Percentiles rank a stretch among this genome's conserved stretches.
Conservation (phyloP, 768 basidiomycete genomes). For the Royoungia palumana region DNA sequence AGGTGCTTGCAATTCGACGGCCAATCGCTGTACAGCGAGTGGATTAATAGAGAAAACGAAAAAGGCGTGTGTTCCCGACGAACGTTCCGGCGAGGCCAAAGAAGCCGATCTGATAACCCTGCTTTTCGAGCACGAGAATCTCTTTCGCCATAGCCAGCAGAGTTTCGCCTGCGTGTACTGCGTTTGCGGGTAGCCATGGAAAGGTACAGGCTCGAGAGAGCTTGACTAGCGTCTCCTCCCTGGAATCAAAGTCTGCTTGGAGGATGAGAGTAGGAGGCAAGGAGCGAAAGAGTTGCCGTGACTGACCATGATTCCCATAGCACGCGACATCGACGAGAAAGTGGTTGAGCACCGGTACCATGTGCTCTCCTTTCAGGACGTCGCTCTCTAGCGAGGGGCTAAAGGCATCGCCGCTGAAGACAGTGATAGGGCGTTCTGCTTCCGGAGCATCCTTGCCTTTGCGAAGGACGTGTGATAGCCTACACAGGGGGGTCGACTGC, state of each 20-base stretch:
- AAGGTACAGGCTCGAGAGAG: conserved; percentile 6
- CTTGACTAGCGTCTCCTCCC: no score
- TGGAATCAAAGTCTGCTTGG: no score
- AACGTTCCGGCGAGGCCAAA: conserved; percentile 12
- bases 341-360: conserved; percentile 4
- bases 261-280: no score
- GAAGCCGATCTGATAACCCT: conserved; percentile 5
- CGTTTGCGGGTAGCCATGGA: conserved; percentile 12
- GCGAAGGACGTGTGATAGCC: conserved; percentile 2
- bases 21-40: conserved; percentile 2
- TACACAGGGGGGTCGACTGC: conserved; percentile 1
- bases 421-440: background rate
- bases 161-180: conserved; percentile 3
- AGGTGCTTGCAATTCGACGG: conserved; percentile 9
- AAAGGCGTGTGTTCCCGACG: background rate
- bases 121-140: conserved; percentile 5
- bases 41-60: background rate
- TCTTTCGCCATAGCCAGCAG: conserved; percentile 6
- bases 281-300: background rate
- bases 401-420: conserved; percentile 11
- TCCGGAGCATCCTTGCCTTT: background rate
- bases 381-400: conserved; percentile 6
- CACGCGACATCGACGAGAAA: conserved; percentile 12
- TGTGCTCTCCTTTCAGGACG: conserved; percentile 7
- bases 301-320: conserved; percentile 7